Conservation (phyloP, 1,284 basidiomycete species). For the Malassezia restricta region DNA sequence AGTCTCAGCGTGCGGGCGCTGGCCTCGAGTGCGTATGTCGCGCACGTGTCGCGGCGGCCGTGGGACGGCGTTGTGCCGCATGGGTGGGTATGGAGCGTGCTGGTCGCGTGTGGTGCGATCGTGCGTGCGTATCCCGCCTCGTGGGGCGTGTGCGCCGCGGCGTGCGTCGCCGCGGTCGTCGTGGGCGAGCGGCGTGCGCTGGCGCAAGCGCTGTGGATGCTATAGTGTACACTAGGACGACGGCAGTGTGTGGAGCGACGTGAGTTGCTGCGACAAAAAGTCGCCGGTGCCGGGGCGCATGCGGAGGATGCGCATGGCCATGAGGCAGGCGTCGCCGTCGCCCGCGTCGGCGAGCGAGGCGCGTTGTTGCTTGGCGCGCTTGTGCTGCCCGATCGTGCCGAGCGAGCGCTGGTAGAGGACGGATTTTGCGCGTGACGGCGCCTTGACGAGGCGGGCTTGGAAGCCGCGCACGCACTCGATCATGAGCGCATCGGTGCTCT, state of each 20-base stretch:
- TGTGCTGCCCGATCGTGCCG: slow-evolving; percentile 87
- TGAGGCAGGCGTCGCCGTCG: slow-evolving; percentile 46
- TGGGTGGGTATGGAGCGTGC: neutral
- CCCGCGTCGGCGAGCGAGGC: slow-evolving; percentile 36
- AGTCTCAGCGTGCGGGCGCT: slow-evolving; percentile 6
- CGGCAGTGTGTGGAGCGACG: slow-evolving; percentile 27
- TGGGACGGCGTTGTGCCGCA: neutral
- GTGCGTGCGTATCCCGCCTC: neutral
- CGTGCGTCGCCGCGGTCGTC: neutral
- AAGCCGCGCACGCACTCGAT: slow-evolving; percentile 82
- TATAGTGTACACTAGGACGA: neutral
- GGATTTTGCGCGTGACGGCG: slow-evolving; percentile 54
- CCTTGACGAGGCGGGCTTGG: slow-evolving; percentile 50
- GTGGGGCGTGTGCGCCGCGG: neutral
- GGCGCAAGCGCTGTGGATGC: too few species aligned
- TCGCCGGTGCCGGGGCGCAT: slow-evolving; percentile 37
- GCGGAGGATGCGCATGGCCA: slow-evolving; percentile 32
- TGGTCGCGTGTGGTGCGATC: neutral
- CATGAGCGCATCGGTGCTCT: slow-evolving; percentile 48
- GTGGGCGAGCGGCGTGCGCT: neutral
- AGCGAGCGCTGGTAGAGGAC: slow-evolving; percentile 67
- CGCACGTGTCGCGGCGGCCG: neutral
- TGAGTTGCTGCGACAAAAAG: slow-evolving; percentile 34
- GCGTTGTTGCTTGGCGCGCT: slow-evolving; percentile 61
- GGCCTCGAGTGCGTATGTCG: neutral